phyloP scores from a whole-genome alignment of 768 basidiomycete species.

The Mycena rebaudengoi region DNA sequence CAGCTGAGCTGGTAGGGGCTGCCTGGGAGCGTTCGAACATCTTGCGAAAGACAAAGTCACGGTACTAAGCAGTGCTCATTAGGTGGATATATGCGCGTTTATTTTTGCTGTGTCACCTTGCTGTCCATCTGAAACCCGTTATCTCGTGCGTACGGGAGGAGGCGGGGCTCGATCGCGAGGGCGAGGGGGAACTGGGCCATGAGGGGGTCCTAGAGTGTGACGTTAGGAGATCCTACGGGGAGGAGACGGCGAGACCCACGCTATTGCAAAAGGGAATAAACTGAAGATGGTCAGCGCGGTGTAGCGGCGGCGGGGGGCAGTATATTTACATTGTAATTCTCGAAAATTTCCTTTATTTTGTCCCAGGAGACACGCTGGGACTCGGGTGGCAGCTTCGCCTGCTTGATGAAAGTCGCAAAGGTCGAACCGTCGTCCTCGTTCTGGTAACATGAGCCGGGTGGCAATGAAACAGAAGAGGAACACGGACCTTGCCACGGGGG shows the following conservation, averaged over 20 bases:
- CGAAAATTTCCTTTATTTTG: slow-evolving; percentile 68
- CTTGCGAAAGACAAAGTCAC: slow-evolving; percentile 87
- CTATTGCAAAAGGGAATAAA: slow-evolving; percentile 81
- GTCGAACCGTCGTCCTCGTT: slow-evolving; percentile 79
- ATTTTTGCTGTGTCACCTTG: slow-evolving; percentile 55
- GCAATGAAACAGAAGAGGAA: slow-evolving; percentile 1
- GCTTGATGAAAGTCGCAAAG: slow-evolving; percentile 72
- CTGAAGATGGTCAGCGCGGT: slow-evolving; percentile 45
- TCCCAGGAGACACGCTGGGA: slow-evolving; percentile 70
- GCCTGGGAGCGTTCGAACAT: slow-evolving; percentile 79
- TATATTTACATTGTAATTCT: slow-evolving; percentile 70
- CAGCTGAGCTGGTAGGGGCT: slow-evolving; percentile 56
- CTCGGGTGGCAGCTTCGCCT: slow-evolving; percentile 70
- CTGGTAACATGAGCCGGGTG: slow-evolving; percentile 38
- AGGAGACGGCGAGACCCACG: too few species aligned
- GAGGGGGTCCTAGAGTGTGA: slow-evolving; percentile 85
- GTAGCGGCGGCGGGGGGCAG: slow-evolving; percentile 14
- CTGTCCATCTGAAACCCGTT: slow-evolving; percentile 85
- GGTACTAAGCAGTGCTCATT: slow-evolving; percentile 58
- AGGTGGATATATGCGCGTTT: slow-evolving; percentile 10
- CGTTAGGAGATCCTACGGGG: too few species aligned
- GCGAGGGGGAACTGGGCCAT: slow-evolving; percentile 81
- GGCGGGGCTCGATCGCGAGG: slow-evolving; percentile 77
- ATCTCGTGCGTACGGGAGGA: slow-evolving; percentile 73
- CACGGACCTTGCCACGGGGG: slow-evolving; percentile 62